phyloP scores from a whole-genome alignment of 1,284 basidiomycete species.

The Ganoderma resinaceum region DNA sequence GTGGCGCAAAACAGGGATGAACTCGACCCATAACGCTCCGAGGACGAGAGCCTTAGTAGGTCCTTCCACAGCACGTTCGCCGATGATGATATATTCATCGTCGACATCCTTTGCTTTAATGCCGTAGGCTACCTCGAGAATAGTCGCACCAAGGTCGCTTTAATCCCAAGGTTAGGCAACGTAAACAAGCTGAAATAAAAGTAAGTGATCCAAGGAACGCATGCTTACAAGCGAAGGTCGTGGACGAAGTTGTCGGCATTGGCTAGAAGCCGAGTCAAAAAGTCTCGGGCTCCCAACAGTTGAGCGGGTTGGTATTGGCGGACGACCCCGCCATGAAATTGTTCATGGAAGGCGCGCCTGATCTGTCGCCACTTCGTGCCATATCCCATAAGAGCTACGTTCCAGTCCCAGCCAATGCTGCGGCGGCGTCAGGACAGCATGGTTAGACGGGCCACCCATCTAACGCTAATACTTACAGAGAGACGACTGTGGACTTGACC shows the following conservation, averaged over 20 bases:
- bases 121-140: slow-evolving; percentile 23
- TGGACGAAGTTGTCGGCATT: slow-evolving; percentile 22
- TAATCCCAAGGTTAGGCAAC: background rate
- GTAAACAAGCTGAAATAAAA: background rate
- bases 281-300: slow-evolving; percentile 15
- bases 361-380: slow-evolving; percentile 33
- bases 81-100: slow-evolving; percentile 20
- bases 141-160: slow-evolving; percentile 22
- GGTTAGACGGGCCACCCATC: too few species aligned
- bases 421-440: background rate
- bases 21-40: slow-evolving; percentile 31
- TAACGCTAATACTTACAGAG: slow-evolving; percentile 11
- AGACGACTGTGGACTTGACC: slow-evolving; percentile 19
- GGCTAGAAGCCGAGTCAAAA: slow-evolving; percentile 15
- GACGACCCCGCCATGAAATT: slow-evolving; percentile 27
- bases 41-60: slow-evolving; percentile 23
- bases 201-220: too few species aligned
- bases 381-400: slow-evolving; percentile 30
- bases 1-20: slow-evolving; percentile 40
- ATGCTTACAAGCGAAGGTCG: slow-evolving; percentile 22
- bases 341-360: slow-evolving; percentile 30
- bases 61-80: slow-evolving; percentile 23
- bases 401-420: slow-evolving; percentile 33
- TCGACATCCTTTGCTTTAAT: slow-evolving; percentile 13
- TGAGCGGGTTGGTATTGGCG: slow-evolving; percentile 17